Conservation (phyloP, 257 asterid species). For the Lycium ferocissimum region DNA sequence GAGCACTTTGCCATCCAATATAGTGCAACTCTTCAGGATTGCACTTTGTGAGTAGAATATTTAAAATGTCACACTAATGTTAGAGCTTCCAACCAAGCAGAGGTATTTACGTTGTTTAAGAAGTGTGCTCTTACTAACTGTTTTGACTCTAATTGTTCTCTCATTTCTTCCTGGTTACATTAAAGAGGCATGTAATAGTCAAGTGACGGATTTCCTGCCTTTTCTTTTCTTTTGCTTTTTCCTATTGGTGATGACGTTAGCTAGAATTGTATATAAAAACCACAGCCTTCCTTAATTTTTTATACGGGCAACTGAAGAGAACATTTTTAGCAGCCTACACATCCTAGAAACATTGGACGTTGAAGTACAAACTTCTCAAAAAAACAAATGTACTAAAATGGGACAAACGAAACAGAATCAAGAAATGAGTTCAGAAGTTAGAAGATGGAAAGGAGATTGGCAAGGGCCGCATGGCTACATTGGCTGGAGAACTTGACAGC, state of each 20-base stretch:
- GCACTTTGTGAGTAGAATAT: background rate
- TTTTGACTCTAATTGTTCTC: background rate
- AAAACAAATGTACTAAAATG: too few species aligned
- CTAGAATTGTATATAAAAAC: background rate
- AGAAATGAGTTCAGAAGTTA: background rate
- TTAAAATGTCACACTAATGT: background rate
- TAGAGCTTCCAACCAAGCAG: background rate
- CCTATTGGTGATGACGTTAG: background rate
- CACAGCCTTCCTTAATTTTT: background rate
- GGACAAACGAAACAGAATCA: background rate
- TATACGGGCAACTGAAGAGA: background rate
- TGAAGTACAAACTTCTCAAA: background rate
- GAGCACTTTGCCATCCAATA: conserved; percentile 16
- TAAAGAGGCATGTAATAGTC: background rate
- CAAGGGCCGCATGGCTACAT: background rate
- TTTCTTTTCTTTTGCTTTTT: background rate
- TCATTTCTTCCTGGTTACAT: conserved; percentile 25
- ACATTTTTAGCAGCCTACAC: conserved; percentile 8
- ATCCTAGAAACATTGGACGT: background rate
- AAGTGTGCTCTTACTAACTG: background rate
- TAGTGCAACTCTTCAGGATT: background rate
- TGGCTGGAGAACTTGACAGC: background rate
- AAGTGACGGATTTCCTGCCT: conserved; percentile 8
- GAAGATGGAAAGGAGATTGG: background rate
- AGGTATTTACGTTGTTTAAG: background rate